phyloP scores from a whole-genome alignment of 768 basidiomycete species.

The Jaapia argillacea region DNA sequence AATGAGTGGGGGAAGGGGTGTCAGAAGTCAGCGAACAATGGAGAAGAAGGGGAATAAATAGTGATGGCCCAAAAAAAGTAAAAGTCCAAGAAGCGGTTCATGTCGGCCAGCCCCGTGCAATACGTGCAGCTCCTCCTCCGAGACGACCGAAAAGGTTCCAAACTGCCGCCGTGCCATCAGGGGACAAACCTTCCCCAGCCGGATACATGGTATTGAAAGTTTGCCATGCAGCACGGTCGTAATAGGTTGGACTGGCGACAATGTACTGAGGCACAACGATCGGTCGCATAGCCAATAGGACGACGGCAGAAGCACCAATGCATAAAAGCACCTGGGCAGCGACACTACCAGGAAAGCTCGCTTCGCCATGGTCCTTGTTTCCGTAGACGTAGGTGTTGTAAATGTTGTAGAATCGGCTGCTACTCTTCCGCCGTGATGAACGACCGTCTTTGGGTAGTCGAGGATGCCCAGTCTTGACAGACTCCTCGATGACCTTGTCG shows the following conservation, averaged over 20 bases:
- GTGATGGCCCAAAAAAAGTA: not conserved
- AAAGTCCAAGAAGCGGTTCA: constrained; percentile 17
- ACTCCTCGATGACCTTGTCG: constrained; percentile 54
- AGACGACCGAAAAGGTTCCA: constrained; percentile 67
- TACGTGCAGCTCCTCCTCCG: constrained; percentile 65
- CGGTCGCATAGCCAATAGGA: constrained; percentile 52
- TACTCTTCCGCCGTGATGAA: constrained; percentile 15
- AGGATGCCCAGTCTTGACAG: constrained; percentile 23
- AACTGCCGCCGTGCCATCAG: constrained; percentile 47
- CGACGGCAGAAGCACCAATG: constrained; percentile 51
- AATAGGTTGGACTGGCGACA: constrained; percentile 58
- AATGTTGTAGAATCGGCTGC: constrained; percentile 71
- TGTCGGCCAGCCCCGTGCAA: constrained; percentile 72
- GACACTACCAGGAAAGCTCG: constrained; percentile 18
- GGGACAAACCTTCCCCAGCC: constrained; percentile 57
- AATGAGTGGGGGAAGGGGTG: no score
- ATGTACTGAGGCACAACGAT: constrained; percentile 45
- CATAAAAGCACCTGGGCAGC: constrained; percentile 44
- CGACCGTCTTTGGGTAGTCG: constrained; percentile 13
- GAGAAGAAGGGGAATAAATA: not conserved
- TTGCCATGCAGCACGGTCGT: constrained; percentile 72
- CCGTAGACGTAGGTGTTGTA: constrained; percentile 66
- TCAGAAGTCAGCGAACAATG: no score
- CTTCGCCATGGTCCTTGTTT: constrained; percentile 26
- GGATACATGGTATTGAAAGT: constrained; percentile 68